Conservation (phyloP, 495 filamentous ascomycete genomes). For the Xylaria bambusicola region DNA sequence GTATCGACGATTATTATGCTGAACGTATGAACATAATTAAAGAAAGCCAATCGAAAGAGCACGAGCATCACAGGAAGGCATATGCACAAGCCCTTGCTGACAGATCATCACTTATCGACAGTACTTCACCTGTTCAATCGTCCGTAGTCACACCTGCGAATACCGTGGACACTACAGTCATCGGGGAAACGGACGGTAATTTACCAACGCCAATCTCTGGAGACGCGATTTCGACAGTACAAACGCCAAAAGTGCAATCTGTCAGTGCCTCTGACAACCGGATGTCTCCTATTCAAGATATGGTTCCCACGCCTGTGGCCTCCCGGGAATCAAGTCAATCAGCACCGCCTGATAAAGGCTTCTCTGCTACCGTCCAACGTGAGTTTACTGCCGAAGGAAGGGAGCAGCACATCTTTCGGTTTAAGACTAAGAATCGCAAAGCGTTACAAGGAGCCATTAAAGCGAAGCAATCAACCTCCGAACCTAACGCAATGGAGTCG, state of each 20-base stretch:
- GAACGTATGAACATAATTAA: too few relatives aligned
- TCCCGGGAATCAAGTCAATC: not conserved
- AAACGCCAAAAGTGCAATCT: not conserved
- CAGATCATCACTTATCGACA: not conserved
- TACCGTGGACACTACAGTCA: too few relatives aligned
- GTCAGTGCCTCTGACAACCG: not conserved
- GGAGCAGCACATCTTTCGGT: not conserved
- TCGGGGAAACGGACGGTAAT: too few relatives aligned
- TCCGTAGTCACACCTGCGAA: not conserved
- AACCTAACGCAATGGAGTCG: slow-evolving; percentile 4
- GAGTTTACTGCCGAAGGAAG: not conserved
- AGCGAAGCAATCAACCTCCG: not conserved
- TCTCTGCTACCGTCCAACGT: slow-evolving; percentile 7
- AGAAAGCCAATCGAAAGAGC: too few relatives aligned
- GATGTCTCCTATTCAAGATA: not conserved
- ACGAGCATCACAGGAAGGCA: too few relatives aligned
- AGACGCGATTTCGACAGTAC: not conserved
- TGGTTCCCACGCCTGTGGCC: not conserved
- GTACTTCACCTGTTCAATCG: not conserved
- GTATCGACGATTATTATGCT: too few relatives aligned
- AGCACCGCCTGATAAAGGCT: not conserved
- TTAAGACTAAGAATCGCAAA: slow-evolving; percentile 8
- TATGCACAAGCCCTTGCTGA: slow-evolving; percentile 3
- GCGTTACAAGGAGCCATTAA: slow-evolving; percentile 1
- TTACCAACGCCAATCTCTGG: too few relatives aligned